A percentile compares a stretch with the other conserved stretches of the same genome.
Evolutionary conservation across 106 monocot genomes (phyloP).

Genomic region (Dendrobium huoshanense): DNA sequence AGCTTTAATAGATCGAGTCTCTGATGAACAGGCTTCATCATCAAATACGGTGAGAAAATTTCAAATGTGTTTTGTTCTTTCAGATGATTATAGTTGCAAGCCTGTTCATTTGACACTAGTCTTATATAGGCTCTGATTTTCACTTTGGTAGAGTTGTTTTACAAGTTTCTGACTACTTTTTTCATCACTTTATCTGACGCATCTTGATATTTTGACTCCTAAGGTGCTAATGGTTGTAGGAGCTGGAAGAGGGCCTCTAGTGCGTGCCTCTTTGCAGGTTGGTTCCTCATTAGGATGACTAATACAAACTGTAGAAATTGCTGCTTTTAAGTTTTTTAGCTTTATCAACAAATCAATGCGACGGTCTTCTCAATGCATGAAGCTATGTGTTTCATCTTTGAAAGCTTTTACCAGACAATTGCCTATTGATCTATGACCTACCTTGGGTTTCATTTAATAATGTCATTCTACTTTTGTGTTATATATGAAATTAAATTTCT

Average conservation of each 20-base stretch:
- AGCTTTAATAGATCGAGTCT: conserved; percentile 78
- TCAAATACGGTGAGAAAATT: conserved; percentile 38
- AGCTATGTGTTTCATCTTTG: not conserved
- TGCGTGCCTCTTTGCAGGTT: conserved; percentile 97
- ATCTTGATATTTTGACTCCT: conserved; percentile 3
- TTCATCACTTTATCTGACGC: not conserved
- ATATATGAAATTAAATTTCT: not conserved
- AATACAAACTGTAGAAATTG: not conserved
- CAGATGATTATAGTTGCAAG: not conserved
- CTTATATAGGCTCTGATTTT: not conserved
- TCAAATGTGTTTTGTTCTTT: not conserved
- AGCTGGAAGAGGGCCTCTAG: conserved; percentile 93
- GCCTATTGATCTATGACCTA: not conserved
- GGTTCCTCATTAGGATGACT: not conserved
- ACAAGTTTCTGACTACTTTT: not conserved
- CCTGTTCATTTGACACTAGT: not conserved
- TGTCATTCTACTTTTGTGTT: not conserved
- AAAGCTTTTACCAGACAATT: not conserved
- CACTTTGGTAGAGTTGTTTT: not conserved
- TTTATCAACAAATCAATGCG: not conserved
- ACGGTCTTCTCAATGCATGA: not conserved
- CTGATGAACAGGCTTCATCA: conserved; percentile 57
- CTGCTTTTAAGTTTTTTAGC: not conserved
- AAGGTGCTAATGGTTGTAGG: conserved; percentile 99
- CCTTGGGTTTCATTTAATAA: not conserved